Evolutionary conservation across 192 early-diverging fungal genomes (phyloP).

Genomic region (Rhizophagus clarus): DNA sequence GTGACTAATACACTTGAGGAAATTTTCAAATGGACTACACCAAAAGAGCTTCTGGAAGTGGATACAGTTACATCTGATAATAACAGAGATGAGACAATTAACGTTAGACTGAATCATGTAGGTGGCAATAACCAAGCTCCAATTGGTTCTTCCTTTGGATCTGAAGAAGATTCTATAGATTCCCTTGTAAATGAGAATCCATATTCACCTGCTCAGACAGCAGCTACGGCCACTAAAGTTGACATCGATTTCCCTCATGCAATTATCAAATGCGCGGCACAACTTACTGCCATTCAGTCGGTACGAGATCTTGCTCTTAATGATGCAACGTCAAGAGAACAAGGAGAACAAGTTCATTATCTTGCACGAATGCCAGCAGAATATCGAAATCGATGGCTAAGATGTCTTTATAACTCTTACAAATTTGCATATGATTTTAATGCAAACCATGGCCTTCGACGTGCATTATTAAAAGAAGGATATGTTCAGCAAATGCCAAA

Average conservation of each 20-base stretch:
- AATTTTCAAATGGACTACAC: constrained; percentile 85
- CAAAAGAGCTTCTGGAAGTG: constrained; percentile 69
- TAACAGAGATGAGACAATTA: background rate
- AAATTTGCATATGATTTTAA: constrained; percentile 85
- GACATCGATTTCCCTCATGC: constrained; percentile 83
- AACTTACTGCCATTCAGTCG: constrained; percentile 87
- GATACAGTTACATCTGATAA: constrained; percentile 23
- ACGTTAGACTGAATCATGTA: background rate
- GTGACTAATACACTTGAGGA: constrained; percentile 70
- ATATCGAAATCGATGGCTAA: constrained; percentile 57
- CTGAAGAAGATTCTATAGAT: background rate
- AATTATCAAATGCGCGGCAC: constrained; percentile 89
- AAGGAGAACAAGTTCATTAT: constrained; percentile 37
- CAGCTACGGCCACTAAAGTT: constrained; percentile 37
- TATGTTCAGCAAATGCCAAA: constrained; percentile 92
- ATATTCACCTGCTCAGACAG: constrained; percentile 31
- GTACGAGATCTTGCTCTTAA: constrained; percentile 76
- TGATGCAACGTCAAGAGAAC: constrained; percentile 21
- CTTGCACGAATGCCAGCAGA: constrained; percentile 49
- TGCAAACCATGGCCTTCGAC: constrained; percentile 74
- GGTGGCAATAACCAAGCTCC: background rate
- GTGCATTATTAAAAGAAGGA: constrained; percentile 75
- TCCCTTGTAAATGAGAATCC: background rate
- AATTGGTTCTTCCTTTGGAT: background rate
- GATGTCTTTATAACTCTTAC: constrained; percentile 83